Evolutionary conservation across 257 asterid genomes (phyloP).

Genomic region (Knoxia roxburghii): DNA sequence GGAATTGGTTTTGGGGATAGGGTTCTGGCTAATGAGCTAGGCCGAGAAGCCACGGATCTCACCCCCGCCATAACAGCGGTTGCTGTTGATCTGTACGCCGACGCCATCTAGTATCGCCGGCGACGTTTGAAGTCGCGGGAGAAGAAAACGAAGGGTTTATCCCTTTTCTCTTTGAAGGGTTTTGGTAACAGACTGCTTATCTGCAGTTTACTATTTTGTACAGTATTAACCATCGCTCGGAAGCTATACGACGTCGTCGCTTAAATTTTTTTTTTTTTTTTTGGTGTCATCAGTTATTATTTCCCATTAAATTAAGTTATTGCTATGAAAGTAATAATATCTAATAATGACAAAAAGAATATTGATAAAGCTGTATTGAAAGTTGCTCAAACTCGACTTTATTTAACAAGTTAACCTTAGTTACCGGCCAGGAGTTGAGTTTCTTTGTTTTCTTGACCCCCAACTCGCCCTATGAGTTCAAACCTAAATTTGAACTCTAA

Average conservation of each 20-base stretch:
- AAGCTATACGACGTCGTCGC: not conserved
- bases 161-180: not conserved
- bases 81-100: slow-evolving; percentile 42
- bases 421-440: too few relatives aligned
- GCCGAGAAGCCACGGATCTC: slow-evolving; percentile 31
- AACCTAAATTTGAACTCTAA: too few relatives aligned
- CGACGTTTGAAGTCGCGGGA: not conserved
- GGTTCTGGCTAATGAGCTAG: slow-evolving; percentile 19
- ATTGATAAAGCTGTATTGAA: too few relatives aligned
- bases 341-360: too few relatives aligned
- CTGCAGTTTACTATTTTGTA: not conserved
- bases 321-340: too few relatives aligned
- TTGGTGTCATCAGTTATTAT: too few relatives aligned
- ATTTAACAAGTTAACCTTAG: too few relatives aligned
- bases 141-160: not conserved
- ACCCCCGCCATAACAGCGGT: slow-evolving; percentile 13
- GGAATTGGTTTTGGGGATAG: slow-evolving; percentile 26
- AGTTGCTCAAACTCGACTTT: too few relatives aligned
- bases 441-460: too few relatives aligned
- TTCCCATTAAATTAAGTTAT: too few relatives aligned
- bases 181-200: not conserved
- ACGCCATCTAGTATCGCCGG: slow-evolving; percentile 19
- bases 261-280: not conserved
- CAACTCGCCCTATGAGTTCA: too few relatives aligned
- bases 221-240: too few relatives aligned